These are phyloP conservation scores for Dactylellina parvicollis DNA, from an alignment of 2,329 filamentous ascomycete genomes.

Conservation along the genomic window DNA sequence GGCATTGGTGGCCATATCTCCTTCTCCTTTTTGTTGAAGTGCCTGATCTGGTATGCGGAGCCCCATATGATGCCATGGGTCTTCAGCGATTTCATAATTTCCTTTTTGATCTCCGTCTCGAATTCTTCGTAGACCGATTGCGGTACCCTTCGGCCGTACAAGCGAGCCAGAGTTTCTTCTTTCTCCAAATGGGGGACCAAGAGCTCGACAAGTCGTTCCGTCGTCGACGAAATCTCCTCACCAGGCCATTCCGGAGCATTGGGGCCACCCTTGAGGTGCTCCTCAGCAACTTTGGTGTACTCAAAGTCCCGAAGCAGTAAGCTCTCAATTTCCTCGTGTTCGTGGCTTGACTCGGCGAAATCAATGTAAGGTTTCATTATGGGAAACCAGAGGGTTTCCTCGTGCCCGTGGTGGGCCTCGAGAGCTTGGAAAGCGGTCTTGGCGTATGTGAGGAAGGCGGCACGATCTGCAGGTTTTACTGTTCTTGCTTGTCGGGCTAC, in stretches of 20 bases:
- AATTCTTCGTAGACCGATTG: slow-evolving; percentile 22
- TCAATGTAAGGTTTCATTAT: slow-evolving; percentile 52
- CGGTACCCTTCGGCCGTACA: slow-evolving; percentile 48
- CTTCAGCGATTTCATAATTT: slow-evolving; percentile 40
- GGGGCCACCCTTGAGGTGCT: slow-evolving; percentile 38
- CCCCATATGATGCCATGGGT: slow-evolving; percentile 25
- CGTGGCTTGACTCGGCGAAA: slow-evolving; percentile 53
- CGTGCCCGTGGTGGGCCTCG: slow-evolving; percentile 50
- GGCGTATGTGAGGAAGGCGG: slow-evolving; percentile 50
- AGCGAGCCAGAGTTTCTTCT: slow-evolving; percentile 50
- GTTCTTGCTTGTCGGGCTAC: slow-evolving; percentile 49
- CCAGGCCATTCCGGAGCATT: slow-evolving; percentile 41
- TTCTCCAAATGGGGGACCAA: slow-evolving; percentile 51
- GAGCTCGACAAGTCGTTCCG: slow-evolving; percentile 36
- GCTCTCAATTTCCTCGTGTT: slow-evolving; percentile 53
- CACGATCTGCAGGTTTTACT: slow-evolving; percentile 35
- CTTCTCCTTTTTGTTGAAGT: slow-evolving; percentile 49
- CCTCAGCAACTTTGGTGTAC: slow-evolving; percentile 31
- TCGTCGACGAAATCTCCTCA: slow-evolving; percentile 48
- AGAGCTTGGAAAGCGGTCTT: slow-evolving; percentile 39
- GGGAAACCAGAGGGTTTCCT: slow-evolving; percentile 54
- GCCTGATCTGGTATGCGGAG: slow-evolving; percentile 32
- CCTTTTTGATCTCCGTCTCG: slow-evolving; percentile 44
- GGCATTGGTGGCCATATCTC: slow-evolving; percentile 53
- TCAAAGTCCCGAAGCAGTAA: slow-evolving; percentile 32